Percentiles rank a stretch among this genome's conserved stretches.
Evolutionary conservation across 169 alveolate species (phyloP).

Genomic region (Theileria orientalis): DNA sequence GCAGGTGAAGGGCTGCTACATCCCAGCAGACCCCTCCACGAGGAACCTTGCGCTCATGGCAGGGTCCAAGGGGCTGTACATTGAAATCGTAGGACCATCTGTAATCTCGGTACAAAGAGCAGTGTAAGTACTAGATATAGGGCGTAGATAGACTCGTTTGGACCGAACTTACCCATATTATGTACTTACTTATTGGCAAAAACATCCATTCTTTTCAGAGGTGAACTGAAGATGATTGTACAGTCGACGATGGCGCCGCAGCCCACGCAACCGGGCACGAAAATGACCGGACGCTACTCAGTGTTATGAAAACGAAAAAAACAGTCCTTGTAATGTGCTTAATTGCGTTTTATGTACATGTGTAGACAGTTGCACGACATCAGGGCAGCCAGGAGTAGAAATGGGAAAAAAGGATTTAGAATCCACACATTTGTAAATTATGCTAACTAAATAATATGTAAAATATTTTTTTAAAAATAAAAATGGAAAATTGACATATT

Average conservation of each 20-base stretch:
- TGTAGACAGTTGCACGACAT: no score
- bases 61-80: slow-evolving; percentile 74
- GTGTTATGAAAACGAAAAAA: slow-evolving; percentile 21
- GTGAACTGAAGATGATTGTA: slow-evolving; percentile 44
- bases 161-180: neutral
- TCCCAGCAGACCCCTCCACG: slow-evolving; percentile 69
- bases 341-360: neutral
- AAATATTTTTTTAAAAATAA: neutral
- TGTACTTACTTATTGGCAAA: no score
- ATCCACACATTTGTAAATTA: neutral
- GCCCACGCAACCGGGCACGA: slow-evolving; percentile 16
- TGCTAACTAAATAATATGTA: neutral
- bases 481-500: neutral
- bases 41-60: slow-evolving; percentile 50
- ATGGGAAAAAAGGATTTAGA: no score
- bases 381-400: no score
- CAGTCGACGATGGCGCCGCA: slow-evolving; percentile 40
- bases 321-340: neutral
- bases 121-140: slow-evolving; percentile 67
- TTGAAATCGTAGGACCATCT: slow-evolving; percentile 82
- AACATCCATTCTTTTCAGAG: slow-evolving; percentile 22
- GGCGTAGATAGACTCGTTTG: neutral
- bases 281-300: slow-evolving; percentile 49
- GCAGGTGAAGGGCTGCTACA: slow-evolving; percentile 82
- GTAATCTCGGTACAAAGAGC: slow-evolving; percentile 83